phyloP scores from a whole-genome alignment of 2,329 filamentous ascomycete species.

The Nemania abortiva region DNA sequence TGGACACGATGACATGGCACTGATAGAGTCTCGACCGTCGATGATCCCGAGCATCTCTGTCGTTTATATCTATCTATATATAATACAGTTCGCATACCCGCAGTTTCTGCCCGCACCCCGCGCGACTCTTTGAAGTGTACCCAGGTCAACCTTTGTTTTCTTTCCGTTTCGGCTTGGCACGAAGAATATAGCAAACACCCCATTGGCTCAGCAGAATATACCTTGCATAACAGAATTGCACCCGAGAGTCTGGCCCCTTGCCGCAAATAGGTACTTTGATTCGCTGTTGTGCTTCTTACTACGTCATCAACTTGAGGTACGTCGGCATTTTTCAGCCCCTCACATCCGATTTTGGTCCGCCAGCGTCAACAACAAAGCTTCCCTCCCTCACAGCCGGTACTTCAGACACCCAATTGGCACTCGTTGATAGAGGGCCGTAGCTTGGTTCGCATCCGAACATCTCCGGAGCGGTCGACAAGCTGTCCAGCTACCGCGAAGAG shows the following conservation, averaged over 20 bases:
- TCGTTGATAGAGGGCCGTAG: constrained; percentile 4
- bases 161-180: background rate
- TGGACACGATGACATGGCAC: constrained; percentile 33
- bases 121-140: background rate
- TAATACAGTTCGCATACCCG: constrained; percentile 5
- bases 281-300: background rate
- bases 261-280: constrained; percentile 6
- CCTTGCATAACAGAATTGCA: constrained; percentile 2
- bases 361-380: background rate
- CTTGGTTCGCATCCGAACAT: background rate
- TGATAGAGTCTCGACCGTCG: constrained; percentile 10
- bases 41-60: constrained; percentile 7
- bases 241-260: background rate
- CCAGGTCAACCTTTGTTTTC: background rate
- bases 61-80: no score
- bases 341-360: background rate
- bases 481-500: background rate
- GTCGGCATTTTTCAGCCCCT: constrained; percentile 21
- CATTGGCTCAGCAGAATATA: constrained; percentile 12
- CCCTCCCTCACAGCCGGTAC: background rate
- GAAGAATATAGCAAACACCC: background rate
- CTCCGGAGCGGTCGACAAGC: background rate
- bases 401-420: background rate
- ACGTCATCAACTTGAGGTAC: constrained; percentile 34
- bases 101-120: background rate